Base-by-base conservation (phyloP, 371 early-diverging fungal genomes). In the Haplosporangium sp. region DNA sequence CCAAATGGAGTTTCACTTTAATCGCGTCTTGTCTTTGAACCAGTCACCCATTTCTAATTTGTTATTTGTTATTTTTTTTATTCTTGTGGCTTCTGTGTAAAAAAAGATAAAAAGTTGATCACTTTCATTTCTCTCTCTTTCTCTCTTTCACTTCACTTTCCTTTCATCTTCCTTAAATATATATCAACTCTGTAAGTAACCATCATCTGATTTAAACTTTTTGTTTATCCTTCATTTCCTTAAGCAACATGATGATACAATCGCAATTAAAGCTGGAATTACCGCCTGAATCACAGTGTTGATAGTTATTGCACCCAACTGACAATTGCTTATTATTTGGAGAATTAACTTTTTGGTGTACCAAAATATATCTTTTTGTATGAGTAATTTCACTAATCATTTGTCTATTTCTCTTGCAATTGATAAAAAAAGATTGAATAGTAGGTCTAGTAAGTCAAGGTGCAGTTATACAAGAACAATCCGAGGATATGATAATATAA, bases 211-310 rank as follows among this genome's bases (percentile, higher is more conserved):
- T 48, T 15, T 17, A 13, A 15, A 9, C 45, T 10, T 50, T 50
- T 50, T 50, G n/a, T 7, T n/a, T 50, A n/a, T n/a, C 50, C 50
- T 50, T 50, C n/a, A 3, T 50, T 15, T n/a, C n/a, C n/a, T 15
- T n/a, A 15, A n/a, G n/a, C 50, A 50, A 50, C 50, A 50, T 50
- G 84, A 84, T 84, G 84, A 84, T 61, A 77, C 77, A 73, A 63
- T 69, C 57, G 84, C 84, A 84, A 84, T 84, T 67, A 84, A 84
- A 84, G 84, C 84, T 84, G 84, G 84, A 84, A 84, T 84, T 84
- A 84, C 84, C 84, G 84, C 82, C 84, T 84, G 84, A 84, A 82
- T 63, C 56, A 70, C 74, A 71, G 76, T 84, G 84, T 82, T 82
- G 84, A 84, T 84, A 84, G 67, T 83, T 77, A 84, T 84, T 84